A percentile compares a stretch with the other conserved stretches of the same genome.
Conservation (phyloP, 139 green algal genomes). For the Chlamydomonas schloesseri region DNA sequence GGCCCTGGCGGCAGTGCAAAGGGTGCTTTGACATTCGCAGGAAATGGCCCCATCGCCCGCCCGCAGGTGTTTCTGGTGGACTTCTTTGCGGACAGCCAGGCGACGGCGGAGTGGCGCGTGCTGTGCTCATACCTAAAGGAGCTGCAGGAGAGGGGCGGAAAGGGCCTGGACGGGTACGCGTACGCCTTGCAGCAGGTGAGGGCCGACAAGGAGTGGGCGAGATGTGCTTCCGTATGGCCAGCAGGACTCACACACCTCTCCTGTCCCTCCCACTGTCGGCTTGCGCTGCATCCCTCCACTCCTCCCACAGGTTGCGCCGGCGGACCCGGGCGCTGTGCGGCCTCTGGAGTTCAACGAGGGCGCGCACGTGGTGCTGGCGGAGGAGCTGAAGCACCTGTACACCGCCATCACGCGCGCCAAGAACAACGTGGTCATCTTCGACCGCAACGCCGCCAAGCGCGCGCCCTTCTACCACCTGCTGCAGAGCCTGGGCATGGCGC, state of each 20-base stretch:
- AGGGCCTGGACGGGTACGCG: neutral
- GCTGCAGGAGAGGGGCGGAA: neutral
- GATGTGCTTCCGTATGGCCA: too few relatives aligned
- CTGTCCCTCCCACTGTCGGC: too few relatives aligned
- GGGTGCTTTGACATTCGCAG: too few relatives aligned
- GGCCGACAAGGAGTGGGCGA: too few relatives aligned
- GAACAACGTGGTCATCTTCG: constrained; percentile 70
- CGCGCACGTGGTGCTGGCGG: constrained; percentile 71
- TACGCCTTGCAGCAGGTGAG: constrained; percentile 37
- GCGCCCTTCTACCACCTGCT: constrained; percentile 59
- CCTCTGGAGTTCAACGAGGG: constrained; percentile 6
- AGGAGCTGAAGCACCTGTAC: constrained; percentile 89
- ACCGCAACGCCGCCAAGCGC: constrained; percentile 32
- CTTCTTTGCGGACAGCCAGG: constrained; percentile 76
- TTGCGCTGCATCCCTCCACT: neutral
- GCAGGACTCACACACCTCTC: too few relatives aligned
- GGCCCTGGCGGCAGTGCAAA: too few relatives aligned
- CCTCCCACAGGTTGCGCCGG: neutral
- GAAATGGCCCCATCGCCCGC: too few relatives aligned
- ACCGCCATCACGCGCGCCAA: constrained; percentile 83
- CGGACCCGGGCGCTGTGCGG: constrained; percentile 27
- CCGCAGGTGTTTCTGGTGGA: constrained; percentile 60
- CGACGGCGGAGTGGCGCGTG: constrained; percentile 73
- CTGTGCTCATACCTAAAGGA: constrained; percentile 68
- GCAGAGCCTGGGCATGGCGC: constrained; percentile 43